A percentile compares a stretch with the other conserved stretches of the same genome.
Evolutionary conservation across 176 grass and related monocot species (phyloP).

Genomic region (Musa acuminata): DNA sequence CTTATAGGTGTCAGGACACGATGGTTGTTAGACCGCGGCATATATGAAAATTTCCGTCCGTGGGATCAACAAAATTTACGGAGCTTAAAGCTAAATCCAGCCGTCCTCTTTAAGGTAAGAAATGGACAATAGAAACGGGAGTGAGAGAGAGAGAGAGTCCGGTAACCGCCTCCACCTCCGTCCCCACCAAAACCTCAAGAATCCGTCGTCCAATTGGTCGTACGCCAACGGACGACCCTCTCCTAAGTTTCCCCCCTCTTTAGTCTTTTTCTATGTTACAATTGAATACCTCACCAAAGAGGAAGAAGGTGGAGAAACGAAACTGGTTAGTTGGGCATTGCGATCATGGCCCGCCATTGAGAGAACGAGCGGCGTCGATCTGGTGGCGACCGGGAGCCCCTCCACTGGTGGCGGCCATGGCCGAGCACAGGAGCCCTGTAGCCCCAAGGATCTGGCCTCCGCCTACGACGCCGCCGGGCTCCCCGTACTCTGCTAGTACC

Average conservation of each 20-base stretch:
- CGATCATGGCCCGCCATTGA: slow-evolving; percentile 16
- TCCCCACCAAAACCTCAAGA: too few species aligned
- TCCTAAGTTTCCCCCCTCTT: neutral
- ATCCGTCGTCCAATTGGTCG: too few species aligned
- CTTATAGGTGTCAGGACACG: too few species aligned
- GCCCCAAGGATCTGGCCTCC: neutral
- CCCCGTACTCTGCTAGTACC: neutral
- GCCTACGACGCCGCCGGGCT: neutral
- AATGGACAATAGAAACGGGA: neutral
- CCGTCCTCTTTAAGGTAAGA: too few species aligned
- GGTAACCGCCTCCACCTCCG: neutral
- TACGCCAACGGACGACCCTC: neutral
- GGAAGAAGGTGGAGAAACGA: neutral
- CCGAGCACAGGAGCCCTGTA: neutral
- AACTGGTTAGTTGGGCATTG: neutral
- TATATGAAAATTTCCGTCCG: too few species aligned
- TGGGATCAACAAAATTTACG: too few species aligned
- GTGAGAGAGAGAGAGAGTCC: neutral
- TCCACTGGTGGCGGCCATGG: neutral
- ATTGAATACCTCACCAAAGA: neutral
- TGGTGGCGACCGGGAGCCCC: neutral
- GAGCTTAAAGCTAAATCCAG: too few species aligned
- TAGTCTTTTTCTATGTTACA: neutral
- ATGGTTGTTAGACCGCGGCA: too few species aligned
- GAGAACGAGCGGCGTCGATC: slow-evolving; percentile 15